phyloP scores from a whole-genome alignment of 2,329 filamentous ascomycete genomes.

The Phyllosticta paracitricarpa region DNA sequence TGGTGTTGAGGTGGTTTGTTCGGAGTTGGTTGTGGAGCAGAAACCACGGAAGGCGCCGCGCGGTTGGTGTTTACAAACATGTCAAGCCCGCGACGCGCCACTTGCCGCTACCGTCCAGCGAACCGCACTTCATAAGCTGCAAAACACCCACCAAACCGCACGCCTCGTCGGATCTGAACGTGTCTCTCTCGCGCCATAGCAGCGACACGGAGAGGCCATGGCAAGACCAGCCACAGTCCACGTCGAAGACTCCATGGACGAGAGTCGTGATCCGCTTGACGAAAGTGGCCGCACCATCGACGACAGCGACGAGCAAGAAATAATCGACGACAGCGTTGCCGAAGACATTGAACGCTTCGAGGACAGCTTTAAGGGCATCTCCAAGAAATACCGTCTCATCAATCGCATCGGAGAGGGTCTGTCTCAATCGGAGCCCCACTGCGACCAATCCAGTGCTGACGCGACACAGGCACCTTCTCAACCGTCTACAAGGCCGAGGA shows the following conservation, averaged over 20 bases:
- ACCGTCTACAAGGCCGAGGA: slow-evolving; percentile 99
- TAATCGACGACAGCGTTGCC: slow-evolving; percentile 57
- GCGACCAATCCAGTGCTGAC: background rate
- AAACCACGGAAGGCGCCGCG: background rate
- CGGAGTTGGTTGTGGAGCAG: slow-evolving; percentile 13
- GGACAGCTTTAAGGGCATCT: slow-evolving; percentile 72
- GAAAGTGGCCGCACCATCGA: slow-evolving; percentile 41
- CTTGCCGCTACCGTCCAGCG: background rate
- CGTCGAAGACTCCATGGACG: slow-evolving; percentile 26
- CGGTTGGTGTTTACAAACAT: slow-evolving; percentile 7
- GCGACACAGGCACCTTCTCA: slow-evolving; percentile 73
- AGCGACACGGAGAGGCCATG: background rate
- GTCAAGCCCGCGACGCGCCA: background rate
- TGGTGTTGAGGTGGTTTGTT: slow-evolving; percentile 9
- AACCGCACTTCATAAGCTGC: background rate
- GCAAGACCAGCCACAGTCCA: slow-evolving; percentile 5
- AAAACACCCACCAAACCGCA: background rate
- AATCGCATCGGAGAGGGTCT: slow-evolving; percentile 94
- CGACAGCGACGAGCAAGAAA: slow-evolving; percentile 39
- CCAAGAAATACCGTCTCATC: slow-evolving; percentile 75
- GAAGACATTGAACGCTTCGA: slow-evolving; percentile 73
- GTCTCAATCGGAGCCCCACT: background rate
- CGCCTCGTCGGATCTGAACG: background rate
- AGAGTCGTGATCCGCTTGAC: slow-evolving; percentile 39
- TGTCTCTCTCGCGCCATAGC: background rate